Evolutionary conservation across 345 rosid species (phyloP), one percentile per base, ranked within the genome.

Genomic region (Isatis tinctoria): DNA sequence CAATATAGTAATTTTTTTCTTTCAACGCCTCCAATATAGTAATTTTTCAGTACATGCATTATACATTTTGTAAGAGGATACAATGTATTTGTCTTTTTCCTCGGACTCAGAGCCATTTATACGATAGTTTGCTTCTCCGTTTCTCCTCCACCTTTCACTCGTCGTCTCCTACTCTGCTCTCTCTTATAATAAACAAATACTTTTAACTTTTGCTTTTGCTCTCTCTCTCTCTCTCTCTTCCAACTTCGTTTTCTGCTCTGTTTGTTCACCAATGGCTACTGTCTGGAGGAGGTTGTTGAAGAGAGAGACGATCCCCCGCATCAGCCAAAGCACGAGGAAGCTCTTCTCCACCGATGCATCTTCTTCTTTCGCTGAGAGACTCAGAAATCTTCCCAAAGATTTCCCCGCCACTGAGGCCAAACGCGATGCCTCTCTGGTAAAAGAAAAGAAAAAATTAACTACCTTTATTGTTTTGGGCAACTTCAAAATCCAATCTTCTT

Each of bases 361-460:
- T 66, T 14, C 89, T 30, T 79, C 92, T 65, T 87, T 88, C 43
- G 82, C 86, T 41, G 89, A 89, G 49, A 83, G 91, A 67, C 65
- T 89, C 72, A 81, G 93, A 68, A 88, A 88, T 80, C 87, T 91
- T 26, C 95, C 96, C 61, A 88, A 84, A 76, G 85, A 83, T 33
- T 79, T 85, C 51, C 95, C 91, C 2, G 80, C 74, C 20, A 86
- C 93, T 66, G 83, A 87, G 9, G 83, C 91, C 85, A 91, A 83
- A 78, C 75, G 83, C 12, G 83, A 82, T 35, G 96, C 84, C 49
- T 80, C 95, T 44, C 87, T 86, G 76, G 98, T 90, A 53, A 73
- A 11, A 1, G 3, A 5, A 52, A 51, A 52, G 0, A 33, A 4
- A 28, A 30, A 30, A 30, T 5, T 5, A 11, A 52, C 6, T 3